These are phyloP conservation scores for Exophiala xenobiotica DNA, from an alignment of 2,329 filamentous ascomycete genomes.

Conservation along the genomic window DNA sequence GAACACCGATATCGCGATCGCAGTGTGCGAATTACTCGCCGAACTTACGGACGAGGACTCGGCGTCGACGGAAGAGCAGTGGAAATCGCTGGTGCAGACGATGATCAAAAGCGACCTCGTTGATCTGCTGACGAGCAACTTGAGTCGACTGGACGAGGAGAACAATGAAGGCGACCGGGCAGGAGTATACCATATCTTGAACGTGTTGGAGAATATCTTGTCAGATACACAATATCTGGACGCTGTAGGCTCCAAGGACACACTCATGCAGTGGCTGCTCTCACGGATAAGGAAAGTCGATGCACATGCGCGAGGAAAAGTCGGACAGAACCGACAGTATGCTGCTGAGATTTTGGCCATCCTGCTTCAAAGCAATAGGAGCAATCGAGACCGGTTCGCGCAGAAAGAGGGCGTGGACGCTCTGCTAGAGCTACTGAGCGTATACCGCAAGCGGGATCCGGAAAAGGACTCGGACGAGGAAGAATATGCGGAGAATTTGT, in stretches of 20 bases:
- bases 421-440: conserved; percentile 77
- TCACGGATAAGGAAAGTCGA: conserved; percentile 70
- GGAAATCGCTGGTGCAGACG: conserved; percentile 69
- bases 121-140: conserved; percentile 72
- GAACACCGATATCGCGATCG: conserved; percentile 95
- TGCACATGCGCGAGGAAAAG: conserved; percentile 42
- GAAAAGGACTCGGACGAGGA: conserved; percentile 84
- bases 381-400: conserved; percentile 23
- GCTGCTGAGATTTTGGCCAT: conserved; percentile 89
- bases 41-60: conserved; percentile 95
- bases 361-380: conserved; percentile 60
- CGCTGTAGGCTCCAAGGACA: conserved; percentile 64
- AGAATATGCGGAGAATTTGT: conserved; percentile 92
- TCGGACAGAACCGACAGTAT: conserved; percentile 93
- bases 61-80: conserved; percentile 73
- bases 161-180: conserved; percentile 69
- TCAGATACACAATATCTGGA: conserved; percentile 67
- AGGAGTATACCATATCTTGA: conserved; percentile 83
- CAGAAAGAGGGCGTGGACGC: conserved; percentile 70
- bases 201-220: conserved; percentile 80
- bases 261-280: conserved; percentile 74
- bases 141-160: conserved; percentile 74
- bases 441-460: conserved; percentile 84
- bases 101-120: conserved; percentile 69
- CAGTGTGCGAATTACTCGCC: conserved; percentile 80